A percentile compares a stretch with the other conserved stretches of the same genome.
These are phyloP conservation scores for Trichoderma guizhouense DNA, from an alignment of 2,329 filamentous ascomycete genomes.

Conservation along the genomic window DNA sequence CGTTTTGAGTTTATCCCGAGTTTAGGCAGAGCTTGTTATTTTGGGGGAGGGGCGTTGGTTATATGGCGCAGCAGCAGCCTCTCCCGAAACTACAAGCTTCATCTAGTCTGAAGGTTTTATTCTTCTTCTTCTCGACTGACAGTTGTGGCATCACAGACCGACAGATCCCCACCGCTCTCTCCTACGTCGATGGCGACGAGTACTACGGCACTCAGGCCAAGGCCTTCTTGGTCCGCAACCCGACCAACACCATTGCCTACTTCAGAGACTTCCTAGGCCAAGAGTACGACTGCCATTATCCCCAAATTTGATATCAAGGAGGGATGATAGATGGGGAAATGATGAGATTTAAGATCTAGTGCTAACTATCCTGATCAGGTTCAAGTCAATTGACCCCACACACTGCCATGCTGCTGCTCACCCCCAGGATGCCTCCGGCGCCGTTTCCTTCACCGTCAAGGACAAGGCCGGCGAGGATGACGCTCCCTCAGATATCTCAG, in stretches of 20 bases:
- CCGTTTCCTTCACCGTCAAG: conserved; percentile 77
- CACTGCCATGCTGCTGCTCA: conserved; percentile 92
- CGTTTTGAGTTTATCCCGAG: conserved; percentile 30
- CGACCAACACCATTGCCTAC: conserved; percentile 88
- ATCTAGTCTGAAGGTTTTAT: not conserved
- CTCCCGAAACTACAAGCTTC: not conserved
- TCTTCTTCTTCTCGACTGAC: conserved; percentile 4
- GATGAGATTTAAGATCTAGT: not conserved
- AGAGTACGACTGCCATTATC: conserved; percentile 59
- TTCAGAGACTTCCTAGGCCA: conserved; percentile 95
- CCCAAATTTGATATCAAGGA: not conserved
- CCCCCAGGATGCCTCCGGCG: conserved; percentile 69
- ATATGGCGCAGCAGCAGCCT: not conserved
- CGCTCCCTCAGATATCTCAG: conserved; percentile 63
- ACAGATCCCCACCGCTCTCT: conserved; percentile 91
- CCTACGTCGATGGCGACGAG: conserved; percentile 93
- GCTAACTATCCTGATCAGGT: conserved; percentile 43
- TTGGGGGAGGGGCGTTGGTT: not conserved
- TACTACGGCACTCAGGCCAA: conserved; percentile 96
- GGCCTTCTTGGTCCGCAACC: conserved; percentile 85
- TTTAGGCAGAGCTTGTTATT: not conserved
- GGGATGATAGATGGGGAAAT: not conserved
- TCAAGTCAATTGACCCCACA: conserved; percentile 94
- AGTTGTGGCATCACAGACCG: conserved; percentile 60
- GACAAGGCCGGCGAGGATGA: conserved; percentile 64